Evolutionary conservation across 2,329 filamentous ascomycete species (phyloP), one percentile per base, ranked within the genome.

Genomic region (Ambrosiella cleistominuta): DNA sequence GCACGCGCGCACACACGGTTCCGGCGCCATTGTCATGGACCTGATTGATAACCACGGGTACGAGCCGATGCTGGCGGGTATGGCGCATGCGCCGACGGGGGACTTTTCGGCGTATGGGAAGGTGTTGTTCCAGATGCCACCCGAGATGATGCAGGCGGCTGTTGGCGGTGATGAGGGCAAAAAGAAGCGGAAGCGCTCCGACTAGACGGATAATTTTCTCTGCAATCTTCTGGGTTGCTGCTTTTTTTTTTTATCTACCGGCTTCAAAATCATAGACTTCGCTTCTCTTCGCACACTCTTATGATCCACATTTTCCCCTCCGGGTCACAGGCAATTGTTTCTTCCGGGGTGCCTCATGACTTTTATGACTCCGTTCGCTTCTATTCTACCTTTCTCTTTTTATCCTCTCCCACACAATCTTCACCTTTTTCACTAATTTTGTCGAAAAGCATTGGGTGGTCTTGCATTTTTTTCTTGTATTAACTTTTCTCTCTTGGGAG

Each of bases 1-100:
- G 73, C 93, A 98, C 69, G 85, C 93, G 63, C 83, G 93, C 62
- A 98, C 93, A 3, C 93, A 98, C 67, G 89, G 89, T 59, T 85
- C 83, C 60, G 88, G 89, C 62, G 87, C 89, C 61, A 86, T 96
- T 63, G 83, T 94, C 66, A 91, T 97, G 85, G 87, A 88, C 66
- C 79, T 96, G 54, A 77, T 94, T 54, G 87, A 91, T 63, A 79
- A 85, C 58, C 78, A 78, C 49, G 84, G 88, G 3, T 72, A 72
- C 54, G 65, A 59, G 70, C 70, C 58, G 69, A 72, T 70, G 72
- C 72, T 69, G 15, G 53, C 27, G 11, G 67, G 70, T 13, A 68
- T 68, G 5, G 64, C 70, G 12, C 27, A 27, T 5, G 44, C 13
- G 2, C 68, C 75, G 45, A 74, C 75, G 13, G 78, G 82, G n/a